Conservation (phyloP, 2,329 filamentous ascomycete genomes). For the Colletotrichum tamarilloi region DNA sequence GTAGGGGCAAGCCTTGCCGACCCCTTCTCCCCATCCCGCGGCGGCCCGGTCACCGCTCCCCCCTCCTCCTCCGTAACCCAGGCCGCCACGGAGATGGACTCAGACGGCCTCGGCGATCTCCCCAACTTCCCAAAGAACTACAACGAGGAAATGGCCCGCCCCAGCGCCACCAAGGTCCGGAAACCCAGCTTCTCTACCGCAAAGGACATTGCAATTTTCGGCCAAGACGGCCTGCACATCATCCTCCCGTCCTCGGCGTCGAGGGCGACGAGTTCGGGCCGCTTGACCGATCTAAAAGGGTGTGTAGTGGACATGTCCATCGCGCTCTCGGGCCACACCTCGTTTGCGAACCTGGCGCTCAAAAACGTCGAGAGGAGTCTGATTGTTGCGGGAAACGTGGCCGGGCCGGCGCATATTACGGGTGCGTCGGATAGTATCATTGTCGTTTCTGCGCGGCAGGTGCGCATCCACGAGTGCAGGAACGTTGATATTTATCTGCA, state of each 20-base stretch:
- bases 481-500: conserved; percentile 87
- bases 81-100: conserved; percentile 38
- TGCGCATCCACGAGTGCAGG: conserved; percentile 88
- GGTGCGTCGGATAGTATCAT: conserved; percentile 77
- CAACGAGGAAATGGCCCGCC: conserved; percentile 64
- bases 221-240: conserved; percentile 78
- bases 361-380: conserved; percentile 78
- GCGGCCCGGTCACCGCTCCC: conserved; percentile 36
- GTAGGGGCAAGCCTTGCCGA: conserved; percentile 23
- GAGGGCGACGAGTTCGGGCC: conserved; percentile 78
- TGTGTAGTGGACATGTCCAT: conserved; percentile 86
- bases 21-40: conserved; percentile 32
- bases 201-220: conserved; percentile 71
- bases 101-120: conserved; percentile 51
- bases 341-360: conserved; percentile 76
- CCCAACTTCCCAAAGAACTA: conserved; percentile 60
- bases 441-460: conserved; percentile 85
- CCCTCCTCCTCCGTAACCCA: neutral
- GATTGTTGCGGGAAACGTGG: conserved; percentile 81
- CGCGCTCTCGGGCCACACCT: conserved; percentile 64
- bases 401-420: conserved; percentile 87
- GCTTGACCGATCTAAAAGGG: conserved; percentile 73
- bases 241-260: conserved; percentile 79
- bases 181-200: conserved; percentile 73
- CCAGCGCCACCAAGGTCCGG: conserved; percentile 55